Conservation (phyloP, 2,329 filamentous ascomycete genomes). For the Aureobasidium zeae region DNA sequence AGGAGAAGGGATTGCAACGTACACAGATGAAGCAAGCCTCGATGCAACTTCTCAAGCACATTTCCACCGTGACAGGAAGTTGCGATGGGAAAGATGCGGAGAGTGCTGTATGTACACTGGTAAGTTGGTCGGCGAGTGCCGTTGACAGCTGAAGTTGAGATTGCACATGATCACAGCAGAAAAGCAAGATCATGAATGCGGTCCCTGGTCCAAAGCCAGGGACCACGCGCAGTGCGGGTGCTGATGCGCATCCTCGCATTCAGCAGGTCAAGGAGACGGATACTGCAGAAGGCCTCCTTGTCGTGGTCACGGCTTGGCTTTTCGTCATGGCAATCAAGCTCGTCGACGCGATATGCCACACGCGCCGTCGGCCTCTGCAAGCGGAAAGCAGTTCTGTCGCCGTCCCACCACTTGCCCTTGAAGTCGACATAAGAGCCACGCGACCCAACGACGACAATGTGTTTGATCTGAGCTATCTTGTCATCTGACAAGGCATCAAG, state of each 20-base stretch:
- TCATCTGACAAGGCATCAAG: not conserved
- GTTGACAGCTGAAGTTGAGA: not conserved
- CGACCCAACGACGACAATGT: conserved; percentile 7
- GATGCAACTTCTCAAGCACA: not conserved
- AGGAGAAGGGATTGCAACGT: conserved; percentile 16
- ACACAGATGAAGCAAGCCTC: too few species aligned
- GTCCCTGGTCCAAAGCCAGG: conserved; percentile 12
- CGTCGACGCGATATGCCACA: not conserved
- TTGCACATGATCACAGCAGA: conserved; percentile 2
- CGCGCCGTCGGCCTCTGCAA: not conserved
- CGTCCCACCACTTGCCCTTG: conserved; percentile 14
- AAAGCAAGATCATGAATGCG: conserved; percentile 8
- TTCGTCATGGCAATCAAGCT: conserved; percentile 3
- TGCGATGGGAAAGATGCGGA: not conserved
- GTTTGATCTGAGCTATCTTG: conserved; percentile 4
- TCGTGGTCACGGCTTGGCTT: not conserved
- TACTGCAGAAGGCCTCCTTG: conserved; percentile 10
- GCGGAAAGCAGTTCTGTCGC: conserved; percentile 6
- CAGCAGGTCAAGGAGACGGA: conserved; percentile 9
- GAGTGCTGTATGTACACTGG: not conserved
- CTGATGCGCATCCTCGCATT: conserved; percentile 10
- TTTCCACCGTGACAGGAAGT: not conserved
- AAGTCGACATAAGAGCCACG: conserved; percentile 10
- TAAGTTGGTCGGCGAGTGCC: not conserved
- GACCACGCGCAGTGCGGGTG: not conserved